Percentiles rank a stretch among this genome's conserved stretches.
phyloP scores from a whole-genome alignment of 768 basidiomycete genomes.

The Serendipita indica region DNA sequence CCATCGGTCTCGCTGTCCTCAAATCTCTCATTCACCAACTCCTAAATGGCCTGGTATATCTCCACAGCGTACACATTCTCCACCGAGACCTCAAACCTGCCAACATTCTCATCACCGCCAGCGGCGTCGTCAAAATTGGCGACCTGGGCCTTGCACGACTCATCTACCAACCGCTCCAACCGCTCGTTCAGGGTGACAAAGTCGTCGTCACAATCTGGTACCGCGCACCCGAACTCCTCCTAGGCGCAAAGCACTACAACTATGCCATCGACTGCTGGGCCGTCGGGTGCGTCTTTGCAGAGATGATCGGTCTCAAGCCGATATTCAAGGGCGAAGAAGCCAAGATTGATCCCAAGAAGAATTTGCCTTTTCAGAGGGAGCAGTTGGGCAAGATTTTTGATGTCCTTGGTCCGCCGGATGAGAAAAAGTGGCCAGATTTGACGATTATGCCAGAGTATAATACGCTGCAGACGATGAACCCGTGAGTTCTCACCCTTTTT shows the following conservation, averaged over 20 bases:
- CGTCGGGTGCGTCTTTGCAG: constrained; percentile 93
- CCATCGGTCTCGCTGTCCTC: constrained; percentile 63
- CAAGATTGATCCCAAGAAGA: constrained; percentile 86
- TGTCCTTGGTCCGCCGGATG: constrained; percentile 75
- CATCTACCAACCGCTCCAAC: constrained; percentile 80
- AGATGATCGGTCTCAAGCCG: constrained; percentile 80
- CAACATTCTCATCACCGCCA: constrained; percentile 87
- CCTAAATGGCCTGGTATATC: constrained; percentile 83
- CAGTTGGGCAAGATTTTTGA: constrained; percentile 95
- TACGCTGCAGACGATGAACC: constrained; percentile 65
- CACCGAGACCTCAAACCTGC: constrained; percentile 98
- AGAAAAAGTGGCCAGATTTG: constrained; percentile 76
- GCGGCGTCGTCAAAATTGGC: constrained; percentile 92
- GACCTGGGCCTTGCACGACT: constrained; percentile 90
- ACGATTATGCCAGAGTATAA: constrained; percentile 78
- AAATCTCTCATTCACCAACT: constrained; percentile 92
- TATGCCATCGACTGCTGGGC: constrained; percentile 97
- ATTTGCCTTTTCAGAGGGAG: constrained; percentile 91
- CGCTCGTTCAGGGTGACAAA: constrained; percentile 86
- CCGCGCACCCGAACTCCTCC: constrained; percentile 85
- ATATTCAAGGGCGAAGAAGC: constrained; percentile 99
- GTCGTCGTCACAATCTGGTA: constrained; percentile 99
- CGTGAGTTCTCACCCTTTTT: constrained; percentile 31
- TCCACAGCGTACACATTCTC: constrained; percentile 87
- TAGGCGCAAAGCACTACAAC: constrained; percentile 96